Evolutionary conservation across 176 grass and related monocot species (phyloP).

Genomic region (Thalia dealbata): DNA sequence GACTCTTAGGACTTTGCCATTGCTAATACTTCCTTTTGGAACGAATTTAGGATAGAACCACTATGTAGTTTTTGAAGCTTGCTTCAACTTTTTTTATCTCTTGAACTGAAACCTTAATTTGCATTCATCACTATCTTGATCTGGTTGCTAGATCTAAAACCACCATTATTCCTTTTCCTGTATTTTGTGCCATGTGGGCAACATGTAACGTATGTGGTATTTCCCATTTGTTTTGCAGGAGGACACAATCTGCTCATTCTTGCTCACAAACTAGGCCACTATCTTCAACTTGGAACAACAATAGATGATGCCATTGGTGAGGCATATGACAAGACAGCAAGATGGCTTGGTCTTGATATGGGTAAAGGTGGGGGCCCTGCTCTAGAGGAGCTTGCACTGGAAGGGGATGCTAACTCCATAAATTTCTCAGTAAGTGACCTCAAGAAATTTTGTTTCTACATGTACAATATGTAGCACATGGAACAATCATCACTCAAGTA

Average conservation of each 20-base stretch:
- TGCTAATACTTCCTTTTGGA: background rate
- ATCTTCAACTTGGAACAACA: slow-evolving; percentile 89
- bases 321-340: slow-evolving; percentile 95
- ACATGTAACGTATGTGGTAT: background rate
- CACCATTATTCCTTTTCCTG: no score
- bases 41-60: background rate
- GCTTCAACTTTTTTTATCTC: background rate
- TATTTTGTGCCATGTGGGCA: no score
- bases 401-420: slow-evolving; percentile 61
- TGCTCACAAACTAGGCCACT: slow-evolving; percentile 69
- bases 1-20: no score
- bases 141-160: background rate
- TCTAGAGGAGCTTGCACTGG: slow-evolving; percentile 84
- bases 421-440: slow-evolving; percentile 77
- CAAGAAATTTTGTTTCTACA: no score
- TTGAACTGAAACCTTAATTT: background rate
- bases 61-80: background rate
- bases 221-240: slow-evolving; percentile 33
- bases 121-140: no score
- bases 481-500: no score
- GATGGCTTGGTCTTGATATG: slow-evolving; percentile 95
- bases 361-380: slow-evolving; percentile 87
- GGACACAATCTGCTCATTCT: slow-evolving; percentile 96
- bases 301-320: slow-evolving; percentile 99
- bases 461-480: background rate